A percentile compares a stretch with the other conserved stretches of the same genome.
phyloP scores from a whole-genome alignment of 805 yeast species.

The Vanderwaltozyma yarrowii region DNA sequence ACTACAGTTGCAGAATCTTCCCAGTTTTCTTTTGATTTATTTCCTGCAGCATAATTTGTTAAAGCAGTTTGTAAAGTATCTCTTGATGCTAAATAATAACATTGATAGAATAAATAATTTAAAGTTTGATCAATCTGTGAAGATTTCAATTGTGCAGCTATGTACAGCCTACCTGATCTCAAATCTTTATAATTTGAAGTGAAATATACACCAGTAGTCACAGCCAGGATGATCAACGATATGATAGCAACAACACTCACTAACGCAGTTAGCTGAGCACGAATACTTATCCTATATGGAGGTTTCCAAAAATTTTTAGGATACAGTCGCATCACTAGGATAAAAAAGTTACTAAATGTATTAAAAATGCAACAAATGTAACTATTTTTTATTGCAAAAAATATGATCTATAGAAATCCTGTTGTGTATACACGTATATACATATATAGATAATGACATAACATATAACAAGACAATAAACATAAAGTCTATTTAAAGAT shows the following conservation, averaged over 20 bases:
- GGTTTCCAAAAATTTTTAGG: conserved; percentile 8
- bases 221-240: conserved; percentile 62
- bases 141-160: conserved; percentile 72
- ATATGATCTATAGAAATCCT: no score
- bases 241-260: conserved; percentile 62
- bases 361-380: no score
- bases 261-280: conserved; percentile 64
- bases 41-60: conserved; percentile 60
- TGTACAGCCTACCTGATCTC: conserved; percentile 60
- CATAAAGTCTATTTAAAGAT: no score
- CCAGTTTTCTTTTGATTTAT: conserved; percentile 43
- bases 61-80: conserved; percentile 53
- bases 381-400: no score
- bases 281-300: conserved; percentile 49
- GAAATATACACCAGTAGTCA: conserved; percentile 69
- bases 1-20: conserved; percentile 36
- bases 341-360: no score
- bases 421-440: no score
- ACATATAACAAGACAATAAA: no score
- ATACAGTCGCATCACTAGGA: not conserved
- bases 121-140: conserved; percentile 67
- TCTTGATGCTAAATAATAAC: conserved; percentile 51
- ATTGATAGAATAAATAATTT: conserved; percentile 55
- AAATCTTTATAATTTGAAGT: conserved; percentile 48
- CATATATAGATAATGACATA: no score